phyloP scores from a whole-genome alignment of 257 asterid species.

The Echium plantagineum region DNA sequence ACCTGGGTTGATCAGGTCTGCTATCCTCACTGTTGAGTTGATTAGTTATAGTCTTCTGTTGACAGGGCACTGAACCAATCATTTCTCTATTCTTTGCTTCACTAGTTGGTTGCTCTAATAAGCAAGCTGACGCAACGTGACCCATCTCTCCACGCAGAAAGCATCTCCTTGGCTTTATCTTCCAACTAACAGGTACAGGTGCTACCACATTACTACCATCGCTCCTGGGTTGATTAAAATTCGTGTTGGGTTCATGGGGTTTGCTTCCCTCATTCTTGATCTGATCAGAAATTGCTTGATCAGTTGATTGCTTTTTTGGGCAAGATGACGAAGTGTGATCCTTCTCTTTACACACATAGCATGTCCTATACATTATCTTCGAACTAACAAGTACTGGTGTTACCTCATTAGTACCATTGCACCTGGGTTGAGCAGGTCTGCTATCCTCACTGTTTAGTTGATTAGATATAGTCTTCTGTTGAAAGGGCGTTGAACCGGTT shows the following conservation, averaged over 20 bases:
- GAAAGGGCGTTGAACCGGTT: too few relatives aligned
- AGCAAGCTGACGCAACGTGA: constrained; percentile 72
- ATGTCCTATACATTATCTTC: constrained; percentile 70
- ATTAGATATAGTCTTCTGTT: constrained; percentile 9
- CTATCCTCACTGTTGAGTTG: too few relatives aligned
- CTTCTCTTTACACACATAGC: constrained; percentile 75
- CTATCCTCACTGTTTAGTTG: background rate
- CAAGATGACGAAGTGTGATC: constrained; percentile 80
- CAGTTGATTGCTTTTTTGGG: constrained; percentile 44
- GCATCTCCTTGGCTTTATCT: too few relatives aligned
- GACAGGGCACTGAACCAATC: too few relatives aligned
- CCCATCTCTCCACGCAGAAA: too few relatives aligned
- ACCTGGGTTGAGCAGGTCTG: background rate
- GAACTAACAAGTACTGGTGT: constrained; percentile 27
- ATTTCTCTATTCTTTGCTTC: too few relatives aligned
- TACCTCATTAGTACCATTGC: constrained; percentile 6
- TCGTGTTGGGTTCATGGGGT: constrained; percentile 11
- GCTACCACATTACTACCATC: constrained; percentile 5
- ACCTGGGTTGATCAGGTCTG: too few relatives aligned
- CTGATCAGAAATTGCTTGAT: constrained; percentile 15
- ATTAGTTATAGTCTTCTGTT: constrained; percentile 20
- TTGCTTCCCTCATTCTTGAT: background rate
- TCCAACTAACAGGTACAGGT: constrained; percentile 32
- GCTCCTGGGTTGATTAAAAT: constrained; percentile 4
- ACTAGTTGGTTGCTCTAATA: constrained; percentile 37